A percentile compares a stretch with the other conserved stretches of the same genome.
Evolutionary conservation across 768 basidiomycete genomes (phyloP).

Genomic region (Tephrocybe rancida): DNA sequence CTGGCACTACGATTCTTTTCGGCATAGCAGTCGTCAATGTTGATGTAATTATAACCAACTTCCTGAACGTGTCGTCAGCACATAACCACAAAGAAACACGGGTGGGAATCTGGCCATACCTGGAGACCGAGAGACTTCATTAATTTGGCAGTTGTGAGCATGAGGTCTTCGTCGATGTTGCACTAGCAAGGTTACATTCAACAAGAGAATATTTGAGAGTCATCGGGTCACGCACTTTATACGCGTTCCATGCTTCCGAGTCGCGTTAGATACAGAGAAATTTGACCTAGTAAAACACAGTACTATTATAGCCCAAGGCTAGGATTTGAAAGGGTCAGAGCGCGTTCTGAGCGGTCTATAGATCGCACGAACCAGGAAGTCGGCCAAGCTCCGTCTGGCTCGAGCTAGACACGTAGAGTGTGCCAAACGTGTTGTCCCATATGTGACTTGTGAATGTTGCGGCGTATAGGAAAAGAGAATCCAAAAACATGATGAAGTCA

Average conservation of each 20-base stretch:
- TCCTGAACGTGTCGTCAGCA: constrained; percentile 32
- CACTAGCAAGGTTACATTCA: constrained; percentile 38
- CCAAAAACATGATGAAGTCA: too few relatives aligned
- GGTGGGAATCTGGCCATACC: constrained; percentile 27
- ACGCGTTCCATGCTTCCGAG: constrained; percentile 66
- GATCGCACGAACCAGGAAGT: too few relatives aligned
- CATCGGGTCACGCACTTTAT: constrained; percentile 44
- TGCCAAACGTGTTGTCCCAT: too few relatives aligned
- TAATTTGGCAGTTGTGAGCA: constrained; percentile 50
- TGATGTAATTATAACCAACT: constrained; percentile 60
- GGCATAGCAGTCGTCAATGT: constrained; percentile 69
- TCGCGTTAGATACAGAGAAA: not conserved
- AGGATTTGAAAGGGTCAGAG: too few relatives aligned
- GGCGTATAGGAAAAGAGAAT: too few relatives aligned
- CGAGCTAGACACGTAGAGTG: too few relatives aligned
- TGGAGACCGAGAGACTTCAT: constrained; percentile 62
- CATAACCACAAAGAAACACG: not conserved
- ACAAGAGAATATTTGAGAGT: not conserved
- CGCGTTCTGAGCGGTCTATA: too few relatives aligned
- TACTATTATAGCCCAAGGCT: constrained; percentile 72
- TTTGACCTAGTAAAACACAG: constrained; percentile 5
- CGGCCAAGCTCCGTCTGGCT: too few relatives aligned
- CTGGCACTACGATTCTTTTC: constrained; percentile 50
- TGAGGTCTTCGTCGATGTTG: constrained; percentile 54
- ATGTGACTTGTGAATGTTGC: too few relatives aligned